Evolutionary conservation across 1,284 basidiomycete genomes (phyloP), one percentile per base, ranked within the genome.

Genomic region (Golubevia sp.): DNA sequence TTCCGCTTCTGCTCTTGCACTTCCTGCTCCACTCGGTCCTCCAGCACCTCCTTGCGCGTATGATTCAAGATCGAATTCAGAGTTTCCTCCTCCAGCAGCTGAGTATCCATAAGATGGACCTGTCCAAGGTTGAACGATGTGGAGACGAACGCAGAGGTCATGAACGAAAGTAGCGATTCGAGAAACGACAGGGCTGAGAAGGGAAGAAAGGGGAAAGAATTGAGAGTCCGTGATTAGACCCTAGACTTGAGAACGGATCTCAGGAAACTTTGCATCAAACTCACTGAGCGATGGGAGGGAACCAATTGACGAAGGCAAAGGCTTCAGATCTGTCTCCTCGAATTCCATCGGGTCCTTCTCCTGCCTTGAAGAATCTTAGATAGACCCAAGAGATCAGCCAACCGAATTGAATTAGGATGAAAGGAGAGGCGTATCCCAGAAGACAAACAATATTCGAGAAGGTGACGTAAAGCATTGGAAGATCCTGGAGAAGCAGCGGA

Each of bases 331-430:
- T 62, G 55, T 83, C 80, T 15, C 80, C 80, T 23, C 68, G 70
- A 58, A 61, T 64, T 20, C 77, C 80, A 34, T 34, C 30, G 11
- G 4, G 4, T 34, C 30, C 30, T 34, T 34, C 84, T 85, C 1
- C 85, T 79, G 68, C 90, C 86, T 97, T 97, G 88, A 97, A 94
- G 87, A 99, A 99, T 38, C 96, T 90, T 44, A 99, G 88, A 85
- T 97, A 99, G 59, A 93, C 87, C 91, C 94, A 99, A 25, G 92
- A 89, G 6, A 95, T 91, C 66, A 98, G 91, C 93, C 97, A 99
- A 18, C 94, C 96, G 82, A 97, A 98, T 82, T 98, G 96, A 71
- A 99, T 95, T 73, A 97, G 87, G 62, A 99, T 95, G 87, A 91
- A 98, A 0, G 97, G 97, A 61, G 91, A 92, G 75, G 94, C 92